A percentile compares a stretch with the other conserved stretches of the same genome.
These are phyloP conservation scores for Cercospora sesami DNA, from an alignment of 2,329 filamentous ascomycete species.

Conservation along the genomic window DNA sequence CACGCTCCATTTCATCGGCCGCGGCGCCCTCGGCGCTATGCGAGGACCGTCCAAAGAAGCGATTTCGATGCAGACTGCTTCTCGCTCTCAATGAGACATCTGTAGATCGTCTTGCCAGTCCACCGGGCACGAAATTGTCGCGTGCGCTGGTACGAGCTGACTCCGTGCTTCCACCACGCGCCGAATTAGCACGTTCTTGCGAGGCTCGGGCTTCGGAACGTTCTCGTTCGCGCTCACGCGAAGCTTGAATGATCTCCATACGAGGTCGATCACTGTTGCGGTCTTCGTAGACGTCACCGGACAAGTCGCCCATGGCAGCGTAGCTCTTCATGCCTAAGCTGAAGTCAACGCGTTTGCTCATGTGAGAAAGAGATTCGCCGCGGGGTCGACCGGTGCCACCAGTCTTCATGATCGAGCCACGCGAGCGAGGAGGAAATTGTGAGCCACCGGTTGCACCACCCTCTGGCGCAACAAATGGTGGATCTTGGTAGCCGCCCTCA, in stretches of 20 bases:
- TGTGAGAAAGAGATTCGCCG: slow-evolving; percentile 58
- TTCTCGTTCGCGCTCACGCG: slow-evolving; percentile 37
- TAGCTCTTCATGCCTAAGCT: slow-evolving; percentile 64
- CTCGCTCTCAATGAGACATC: slow-evolving; percentile 27
- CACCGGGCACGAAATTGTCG: slow-evolving; percentile 29
- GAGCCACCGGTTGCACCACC: slow-evolving; percentile 23
- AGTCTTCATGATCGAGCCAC: slow-evolving; percentile 52
- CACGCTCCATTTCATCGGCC: slow-evolving; percentile 38
- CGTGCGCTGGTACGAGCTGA: slow-evolving; percentile 33
- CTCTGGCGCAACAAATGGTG: slow-evolving; percentile 45
- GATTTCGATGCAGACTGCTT: slow-evolving; percentile 55
- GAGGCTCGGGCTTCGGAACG: slow-evolving; percentile 23
- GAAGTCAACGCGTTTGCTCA: slow-evolving; percentile 67
- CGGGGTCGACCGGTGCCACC: slow-evolving; percentile 44
- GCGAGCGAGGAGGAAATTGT: slow-evolving; percentile 28
- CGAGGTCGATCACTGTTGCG: slow-evolving; percentile 47
- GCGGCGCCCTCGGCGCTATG: background rate
- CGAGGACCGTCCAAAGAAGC: slow-evolving; percentile 58
- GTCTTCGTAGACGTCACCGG: slow-evolving; percentile 66
- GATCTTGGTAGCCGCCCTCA: slow-evolving; percentile 39
- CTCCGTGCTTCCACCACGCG: slow-evolving; percentile 28
- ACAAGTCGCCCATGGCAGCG: slow-evolving; percentile 58
- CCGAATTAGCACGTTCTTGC: slow-evolving; percentile 16
- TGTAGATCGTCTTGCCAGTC: slow-evolving; percentile 35
- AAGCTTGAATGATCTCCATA: slow-evolving; percentile 41